phyloP scores from a whole-genome alignment of 306 rosid genomes.

The Coriaria nepalensis region DNA sequence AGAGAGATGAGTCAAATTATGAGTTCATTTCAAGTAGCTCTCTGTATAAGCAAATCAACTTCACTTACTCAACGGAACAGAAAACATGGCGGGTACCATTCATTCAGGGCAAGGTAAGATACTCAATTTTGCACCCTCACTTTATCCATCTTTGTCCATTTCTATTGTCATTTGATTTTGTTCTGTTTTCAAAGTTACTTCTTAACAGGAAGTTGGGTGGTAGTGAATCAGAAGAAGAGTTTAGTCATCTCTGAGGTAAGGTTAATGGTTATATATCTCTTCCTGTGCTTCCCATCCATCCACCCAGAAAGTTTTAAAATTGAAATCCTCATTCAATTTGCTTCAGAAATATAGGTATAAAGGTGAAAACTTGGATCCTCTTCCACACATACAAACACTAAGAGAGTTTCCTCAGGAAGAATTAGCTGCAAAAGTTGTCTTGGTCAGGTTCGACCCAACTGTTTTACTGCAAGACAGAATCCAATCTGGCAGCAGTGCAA shows the following conservation, averaged over 20 bases:
- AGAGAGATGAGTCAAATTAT: constrained; percentile 35
- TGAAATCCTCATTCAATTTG: neutral
- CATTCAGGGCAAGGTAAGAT: constrained; percentile 29
- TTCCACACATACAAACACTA: constrained; percentile 69
- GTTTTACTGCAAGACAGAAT: constrained; percentile 31
- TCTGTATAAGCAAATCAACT: constrained; percentile 18
- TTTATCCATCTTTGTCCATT: neutral
- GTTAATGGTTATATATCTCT: constrained; percentile 8
- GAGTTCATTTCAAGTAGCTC: constrained; percentile 27
- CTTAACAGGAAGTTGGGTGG: constrained; percentile 29
- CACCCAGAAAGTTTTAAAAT: no score
- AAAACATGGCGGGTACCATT: constrained; percentile 17
- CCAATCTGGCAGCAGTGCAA: constrained; percentile 26
- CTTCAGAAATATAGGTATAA: constrained; percentile 25
- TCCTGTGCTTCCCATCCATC: neutral
- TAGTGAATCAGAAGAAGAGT: constrained; percentile 20
- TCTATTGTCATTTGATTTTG: constrained; percentile 1
- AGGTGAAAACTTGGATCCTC: constrained; percentile 34
- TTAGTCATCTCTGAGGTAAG: constrained; percentile 24
- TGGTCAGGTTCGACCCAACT: constrained; percentile 80
- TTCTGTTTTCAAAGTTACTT: constrained; percentile 18
- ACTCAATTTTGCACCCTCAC: neutral
- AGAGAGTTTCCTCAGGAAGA: constrained; percentile 54
- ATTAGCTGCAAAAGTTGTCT: constrained; percentile 55
- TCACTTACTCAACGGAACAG: constrained; percentile 22